phyloP scores from a whole-genome alignment of 2,329 filamentous ascomycete species.

The Westerdykella ornata region DNA sequence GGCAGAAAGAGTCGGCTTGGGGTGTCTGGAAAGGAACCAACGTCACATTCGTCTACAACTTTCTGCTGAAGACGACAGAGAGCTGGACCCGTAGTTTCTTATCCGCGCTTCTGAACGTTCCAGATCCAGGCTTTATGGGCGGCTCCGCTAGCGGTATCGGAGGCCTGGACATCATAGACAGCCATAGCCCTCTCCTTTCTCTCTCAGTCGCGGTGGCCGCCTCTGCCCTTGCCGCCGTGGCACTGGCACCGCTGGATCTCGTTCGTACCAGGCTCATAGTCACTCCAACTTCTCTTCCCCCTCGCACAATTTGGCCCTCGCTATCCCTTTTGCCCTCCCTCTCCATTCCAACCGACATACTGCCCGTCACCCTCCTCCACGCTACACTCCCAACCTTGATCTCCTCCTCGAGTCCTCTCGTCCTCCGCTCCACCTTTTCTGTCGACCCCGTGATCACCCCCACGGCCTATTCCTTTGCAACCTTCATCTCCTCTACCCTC shows the following conservation, averaged over 20 bases:
- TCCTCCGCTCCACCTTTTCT: constrained; percentile 76
- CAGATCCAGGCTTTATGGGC: constrained; percentile 62
- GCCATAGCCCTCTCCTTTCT: constrained; percentile 74
- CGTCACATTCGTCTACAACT: constrained; percentile 82
- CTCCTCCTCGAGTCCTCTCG: constrained; percentile 72
- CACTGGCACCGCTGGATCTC: constrained; percentile 82
- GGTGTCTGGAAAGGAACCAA: constrained; percentile 95
- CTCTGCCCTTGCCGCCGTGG: constrained; percentile 64
- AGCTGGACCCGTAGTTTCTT: constrained; percentile 87
- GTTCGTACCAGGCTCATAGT: constrained; percentile 82
- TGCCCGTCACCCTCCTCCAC: constrained; percentile 81
- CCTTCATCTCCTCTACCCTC: constrained; percentile 70
- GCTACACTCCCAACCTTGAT: constrained; percentile 77
- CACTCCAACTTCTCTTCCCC: constrained; percentile 66
- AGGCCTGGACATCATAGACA: constrained; percentile 72
- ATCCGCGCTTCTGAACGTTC: constrained; percentile 84
- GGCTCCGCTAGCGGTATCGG: constrained; percentile 44
- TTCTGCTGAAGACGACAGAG: constrained; percentile 79
- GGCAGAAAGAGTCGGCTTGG: constrained; percentile 81
- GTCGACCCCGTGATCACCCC: constrained; percentile 79
- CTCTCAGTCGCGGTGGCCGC: constrained; percentile 64
- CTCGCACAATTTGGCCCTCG: constrained; percentile 70
- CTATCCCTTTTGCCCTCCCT: constrained; percentile 70
- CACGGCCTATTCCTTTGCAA: constrained; percentile 70
- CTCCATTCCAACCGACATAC: constrained; percentile 59